Evolutionary conservation across 345 rosid species (phyloP).

Genomic region (Chamaenerion angustifolium): DNA sequence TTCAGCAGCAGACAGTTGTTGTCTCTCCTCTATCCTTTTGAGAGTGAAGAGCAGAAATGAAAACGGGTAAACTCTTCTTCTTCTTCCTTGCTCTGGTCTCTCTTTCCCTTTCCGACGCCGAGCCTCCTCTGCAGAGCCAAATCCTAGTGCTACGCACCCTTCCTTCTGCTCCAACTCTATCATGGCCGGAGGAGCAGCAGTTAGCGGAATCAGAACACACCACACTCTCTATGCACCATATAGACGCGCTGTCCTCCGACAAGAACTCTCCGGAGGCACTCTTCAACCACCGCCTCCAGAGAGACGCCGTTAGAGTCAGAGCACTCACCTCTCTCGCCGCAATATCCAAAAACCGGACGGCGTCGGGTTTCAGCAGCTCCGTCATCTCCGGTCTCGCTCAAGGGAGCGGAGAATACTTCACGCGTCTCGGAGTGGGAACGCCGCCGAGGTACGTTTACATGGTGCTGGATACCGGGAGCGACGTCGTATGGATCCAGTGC

Average conservation of each 20-base stretch:
- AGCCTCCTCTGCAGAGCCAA: conserved; percentile 11
- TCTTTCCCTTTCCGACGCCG: conserved; percentile 12
- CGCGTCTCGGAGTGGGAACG: conserved; percentile 85
- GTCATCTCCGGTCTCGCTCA: conserved; percentile 81
- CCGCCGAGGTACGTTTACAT: conserved; percentile 69
- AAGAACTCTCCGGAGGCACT: conserved; percentile 38
- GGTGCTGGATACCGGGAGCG: conserved; percentile 94
- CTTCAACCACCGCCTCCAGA: conserved; percentile 52
- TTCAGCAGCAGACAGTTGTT: too few species aligned
- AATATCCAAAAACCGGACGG: conserved; percentile 18
- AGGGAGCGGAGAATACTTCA: conserved; percentile 95
- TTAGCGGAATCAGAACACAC: conserved; percentile 10
- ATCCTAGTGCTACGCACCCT: conserved; percentile 13
- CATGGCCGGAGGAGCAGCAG: conserved; percentile 16
- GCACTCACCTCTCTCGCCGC: conserved; percentile 29
- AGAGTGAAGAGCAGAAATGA: too few species aligned
- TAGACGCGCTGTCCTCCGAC: conserved; percentile 51
- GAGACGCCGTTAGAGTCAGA: conserved; percentile 50
- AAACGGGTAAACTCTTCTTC: background rate
- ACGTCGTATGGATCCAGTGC: conserved; percentile 90
- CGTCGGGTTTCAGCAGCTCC: conserved; percentile 49
- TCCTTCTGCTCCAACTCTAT: conserved; percentile 18
- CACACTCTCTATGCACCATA: conserved; percentile 31
- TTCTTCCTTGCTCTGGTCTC: background rate
- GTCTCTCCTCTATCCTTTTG: too few species aligned